phyloP scores from a whole-genome alignment of 2,329 filamentous ascomycete species.

The Hypoxylon sp. region DNA sequence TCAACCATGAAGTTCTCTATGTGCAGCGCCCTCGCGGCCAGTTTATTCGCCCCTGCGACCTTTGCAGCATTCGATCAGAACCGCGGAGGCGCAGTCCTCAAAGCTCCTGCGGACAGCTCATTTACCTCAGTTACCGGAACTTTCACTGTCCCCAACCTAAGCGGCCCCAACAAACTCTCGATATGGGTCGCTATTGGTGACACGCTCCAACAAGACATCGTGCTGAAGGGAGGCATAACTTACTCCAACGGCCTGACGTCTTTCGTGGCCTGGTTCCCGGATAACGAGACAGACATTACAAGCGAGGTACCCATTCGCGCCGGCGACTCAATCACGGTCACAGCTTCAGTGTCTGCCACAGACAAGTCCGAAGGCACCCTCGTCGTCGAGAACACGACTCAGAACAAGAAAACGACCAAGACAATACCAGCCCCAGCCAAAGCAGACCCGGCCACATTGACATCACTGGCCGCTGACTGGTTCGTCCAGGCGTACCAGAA shows the following conservation, averaged over 20 bases:
- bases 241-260: slow-evolving; percentile 30
- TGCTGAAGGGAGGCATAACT: slow-evolving; percentile 39
- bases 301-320: slow-evolving; percentile 28
- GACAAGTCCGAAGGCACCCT: slow-evolving; percentile 36
- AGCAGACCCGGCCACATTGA: slow-evolving; percentile 23
- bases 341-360: slow-evolving; percentile 23
- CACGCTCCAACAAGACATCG: slow-evolving; percentile 36
- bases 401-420: slow-evolving; percentile 29
- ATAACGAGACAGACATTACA: slow-evolving; percentile 31
- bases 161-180: slow-evolving; percentile 27
- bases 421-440: slow-evolving; percentile 26
- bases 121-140: slow-evolving; percentile 38
- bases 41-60: slow-evolving; percentile 16
- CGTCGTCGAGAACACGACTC: slow-evolving; percentile 36
- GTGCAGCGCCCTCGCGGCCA: slow-evolving; percentile 1
- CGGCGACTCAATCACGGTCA: slow-evolving; percentile 36
- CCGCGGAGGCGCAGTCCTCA: slow-evolving; percentile 38
- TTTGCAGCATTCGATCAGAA: slow-evolving; percentile 40
- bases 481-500: slow-evolving; percentile 41
- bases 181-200: slow-evolving; percentile 42
- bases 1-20: slow-evolving; percentile 22
- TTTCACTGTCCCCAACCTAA: slow-evolving; percentile 34
- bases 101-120: slow-evolving; percentile 32
- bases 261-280: slow-evolving; percentile 35
- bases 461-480: slow-evolving; percentile 39